Base-by-base conservation (phyloP, 208 protist genomes). In the Leishmania turanica region DNA sequence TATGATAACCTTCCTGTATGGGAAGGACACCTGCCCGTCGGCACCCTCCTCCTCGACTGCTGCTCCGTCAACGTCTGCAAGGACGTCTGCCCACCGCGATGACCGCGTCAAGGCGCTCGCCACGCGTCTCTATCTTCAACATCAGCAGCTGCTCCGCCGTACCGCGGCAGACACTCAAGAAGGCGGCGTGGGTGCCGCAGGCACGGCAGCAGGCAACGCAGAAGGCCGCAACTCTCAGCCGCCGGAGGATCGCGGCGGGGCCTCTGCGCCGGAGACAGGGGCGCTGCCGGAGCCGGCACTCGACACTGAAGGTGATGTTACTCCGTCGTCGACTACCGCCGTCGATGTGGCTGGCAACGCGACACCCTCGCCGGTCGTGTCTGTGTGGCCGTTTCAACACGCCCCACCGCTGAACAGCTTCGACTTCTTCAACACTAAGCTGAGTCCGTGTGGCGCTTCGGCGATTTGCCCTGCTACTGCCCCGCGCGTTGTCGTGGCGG, bases 321-420 rank as follows among this genome's bases (percentile, higher is more conserved):
- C 69, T 51, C 45, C 8, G 45, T 37, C 13, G 37, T 9, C 24
- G 3, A 2, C 27, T 53, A 31, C 45, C 45, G 45, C 31, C 45
- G 15, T 47, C 34, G 51, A 54, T 62, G 51, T 27, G 13, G 34
- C 51, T 58, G 72, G 19, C 47, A 58, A 13, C 27, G 13, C 7
- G 40, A 34, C 27, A 19, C n/a, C 40, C 1, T 21, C 3, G 31
- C 53, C n/a, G 73, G 51, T 47, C 34, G 51, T 27, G 34, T 19
- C 60, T n/a, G 75, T 78, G 58, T 97, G 91, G 91, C 93, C 93
- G 11, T 95, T 95, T 78, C 87, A 77, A 7, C 73, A 72, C 21
- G 84, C 90, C 2, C 80, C 88, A 24, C 91, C 93, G 37, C 81
- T 97, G 27, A 83, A 86, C 64, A 68, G 69, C 3, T 86, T 91